Base-by-base conservation (phyloP, 1,139 yeast species). In the Scheffersomyces stambukii region DNA sequence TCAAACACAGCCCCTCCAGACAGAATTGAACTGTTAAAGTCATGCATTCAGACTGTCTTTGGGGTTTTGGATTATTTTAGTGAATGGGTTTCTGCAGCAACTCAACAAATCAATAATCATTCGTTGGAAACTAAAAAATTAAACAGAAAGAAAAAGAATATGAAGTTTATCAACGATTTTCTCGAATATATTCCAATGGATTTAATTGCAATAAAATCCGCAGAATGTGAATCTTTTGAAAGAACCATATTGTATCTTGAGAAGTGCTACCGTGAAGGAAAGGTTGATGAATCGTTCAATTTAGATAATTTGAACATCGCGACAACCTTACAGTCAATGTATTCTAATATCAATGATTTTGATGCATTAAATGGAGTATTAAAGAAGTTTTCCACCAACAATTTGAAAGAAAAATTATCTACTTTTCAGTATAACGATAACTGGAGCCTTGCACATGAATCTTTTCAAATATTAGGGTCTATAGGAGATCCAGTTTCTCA, bases 291-390 rank as follows among this genome's bases (percentile, higher is more conserved):
- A 4, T 48, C 38, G 6, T 39, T 46, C 25, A 47, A 49, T 19
- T 45, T 61, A 13, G 59, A 49, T 8, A 45, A 58, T 27, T 38
- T 63, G n/a, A 60, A 65, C 14, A 64, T 75, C 30, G 67, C 74
- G 8, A 51, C 64, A 2, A 70, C 79, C 3, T 57, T 93, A 18
- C 89, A 86, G 46, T 72, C 73, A 16, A 83, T 89, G 65, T 93
- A 91, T 52, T 82, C 95, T 4, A 82, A 75, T 35, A 76, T 91
- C 32, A 89, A 88, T 46, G 98, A 93, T 50, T 73, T 81, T 25
- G 99, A 93, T 59, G 80, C 96, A 0, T 65, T 93, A 24, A 91
- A 85, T 50, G 99, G 98, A 12, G 76, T 86, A 3, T 60, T 91
- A 29, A 78, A 85, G 36, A 70, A 72, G 40, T 82, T 86, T 43